Percentiles rank a stretch among this genome's conserved stretches.
phyloP scores from a whole-genome alignment of 176 grass and related monocot genomes.

The Secale cereale region DNA sequence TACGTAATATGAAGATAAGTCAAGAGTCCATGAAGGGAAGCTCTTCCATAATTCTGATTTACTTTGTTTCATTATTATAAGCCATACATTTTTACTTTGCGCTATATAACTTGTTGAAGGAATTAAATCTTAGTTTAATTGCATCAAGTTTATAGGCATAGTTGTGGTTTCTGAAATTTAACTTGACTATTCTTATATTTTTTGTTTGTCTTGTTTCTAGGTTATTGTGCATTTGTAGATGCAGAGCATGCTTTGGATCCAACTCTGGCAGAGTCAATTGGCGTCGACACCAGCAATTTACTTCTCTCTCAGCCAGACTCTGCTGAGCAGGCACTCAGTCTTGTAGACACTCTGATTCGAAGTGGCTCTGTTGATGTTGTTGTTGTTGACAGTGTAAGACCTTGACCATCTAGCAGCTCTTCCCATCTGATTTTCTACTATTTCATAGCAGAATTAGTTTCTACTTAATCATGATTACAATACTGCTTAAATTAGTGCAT shows the following conservation, averaged over 20 bases:
- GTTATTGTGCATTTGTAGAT: constrained; percentile 96
- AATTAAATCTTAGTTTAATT: not conserved
- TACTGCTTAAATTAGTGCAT: not conserved
- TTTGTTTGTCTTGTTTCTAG: constrained; percentile 36
- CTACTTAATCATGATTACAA: not conserved
- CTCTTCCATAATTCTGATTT: not conserved
- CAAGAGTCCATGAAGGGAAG: not conserved
- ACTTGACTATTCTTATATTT: not conserved
- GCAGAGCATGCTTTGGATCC: constrained; percentile 98
- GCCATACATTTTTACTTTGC: not conserved
- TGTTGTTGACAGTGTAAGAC: constrained; percentile 98
- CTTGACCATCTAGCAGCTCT: not conserved
- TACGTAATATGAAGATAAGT: constrained; percentile 1
- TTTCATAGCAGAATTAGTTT: not conserved
- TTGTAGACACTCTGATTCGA: constrained; percentile 93
- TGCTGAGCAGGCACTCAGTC: constrained; percentile 93
- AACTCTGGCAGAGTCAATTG: constrained; percentile 85
- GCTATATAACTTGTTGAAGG: not conserved
- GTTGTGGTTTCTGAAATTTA: not conserved
- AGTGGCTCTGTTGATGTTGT: constrained; percentile 99
- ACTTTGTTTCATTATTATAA: not conserved
- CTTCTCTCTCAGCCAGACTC: constrained; percentile 89
- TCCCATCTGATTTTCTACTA: constrained; percentile 12
- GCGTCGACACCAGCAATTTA: constrained; percentile 80
- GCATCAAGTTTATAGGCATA: not conserved